Conservation (phyloP, 176 grass and related monocot genomes). For the Raddia guianensis region DNA sequence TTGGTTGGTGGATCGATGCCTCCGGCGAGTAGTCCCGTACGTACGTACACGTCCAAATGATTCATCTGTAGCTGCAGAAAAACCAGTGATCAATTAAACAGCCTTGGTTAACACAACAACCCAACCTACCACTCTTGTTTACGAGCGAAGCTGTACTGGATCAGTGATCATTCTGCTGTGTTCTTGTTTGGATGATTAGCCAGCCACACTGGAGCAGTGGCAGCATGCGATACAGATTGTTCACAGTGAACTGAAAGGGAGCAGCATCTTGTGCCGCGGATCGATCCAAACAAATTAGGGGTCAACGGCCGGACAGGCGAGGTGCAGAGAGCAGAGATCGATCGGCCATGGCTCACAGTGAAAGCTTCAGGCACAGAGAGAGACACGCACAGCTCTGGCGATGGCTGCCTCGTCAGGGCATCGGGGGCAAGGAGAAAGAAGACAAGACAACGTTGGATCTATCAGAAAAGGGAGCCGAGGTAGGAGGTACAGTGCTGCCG, state of each 20-base stretch:
- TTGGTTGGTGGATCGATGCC: background rate
- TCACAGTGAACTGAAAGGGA: background rate
- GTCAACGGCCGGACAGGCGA: background rate
- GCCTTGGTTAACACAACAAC: background rate
- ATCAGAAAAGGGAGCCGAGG: background rate
- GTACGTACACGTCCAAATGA: constrained; percentile 1
- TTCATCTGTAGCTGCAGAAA: background rate
- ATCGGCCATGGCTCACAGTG: background rate
- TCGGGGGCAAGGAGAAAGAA: background rate
- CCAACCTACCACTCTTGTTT: background rate
- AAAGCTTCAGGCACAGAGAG: constrained; percentile 18
- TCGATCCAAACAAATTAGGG: constrained; percentile 31
- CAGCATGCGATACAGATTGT: background rate
- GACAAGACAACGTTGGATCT: constrained; percentile 31
- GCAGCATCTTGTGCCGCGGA: background rate
- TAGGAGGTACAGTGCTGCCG: background rate
- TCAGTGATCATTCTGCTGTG: background rate
- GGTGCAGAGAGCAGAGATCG: background rate
- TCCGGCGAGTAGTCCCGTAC: background rate
- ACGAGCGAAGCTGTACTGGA: background rate
- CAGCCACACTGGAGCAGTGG: background rate
- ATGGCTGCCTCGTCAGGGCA: background rate
- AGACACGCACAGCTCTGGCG: background rate
- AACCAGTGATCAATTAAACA: background rate
- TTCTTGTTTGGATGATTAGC: background rate